Base-by-base conservation (phyloP, 106 monocot genomes). In the Platanthera guangdongensis region DNA sequence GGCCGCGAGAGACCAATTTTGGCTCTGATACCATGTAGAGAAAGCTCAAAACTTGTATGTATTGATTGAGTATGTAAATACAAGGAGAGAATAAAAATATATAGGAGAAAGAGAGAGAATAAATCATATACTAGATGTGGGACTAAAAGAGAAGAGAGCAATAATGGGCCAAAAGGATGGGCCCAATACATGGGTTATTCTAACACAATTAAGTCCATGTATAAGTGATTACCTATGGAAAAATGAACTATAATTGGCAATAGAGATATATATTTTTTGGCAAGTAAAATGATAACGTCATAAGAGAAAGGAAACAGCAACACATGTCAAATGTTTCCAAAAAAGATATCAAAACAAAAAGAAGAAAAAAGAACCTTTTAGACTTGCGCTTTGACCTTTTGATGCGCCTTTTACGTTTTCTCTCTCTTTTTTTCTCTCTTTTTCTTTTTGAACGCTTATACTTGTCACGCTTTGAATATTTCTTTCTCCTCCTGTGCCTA, bases 361-460 rank as follows among this genome's bases (percentile, higher is more conserved):
- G 3, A 70, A n/a, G 12, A 47, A 60, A 14, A 0, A 64, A 67
- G 11, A 54, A 95, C 96, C 93, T 94, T 89, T 70, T 93, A 52
- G 82, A 82, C 74, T 88, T 93, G 80, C 80, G 83, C 54, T 71
- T 92, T 49, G 81, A 84, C 71, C 83, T 89, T 81, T 75, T 93
- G 28, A 90, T 87, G 39, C 84, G 88, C 52, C 62, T 87, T 67
- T 80, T 84, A 1, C 87, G 90, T 73, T 63, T 93, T 79, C 80
- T 93, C 9, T 93, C 96, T 3, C 91, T 78, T 72, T 74, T 89
- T 54, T 53, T 84, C 18, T 93, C 96, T 73, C 91, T 93, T 74
- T 79, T 93, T 77, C 84, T 89, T 79, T 83, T 97, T 51, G 79
- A 82, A 51, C 80, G 88, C 84, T 85, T 90, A 49, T 93, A 76